phyloP scores from a whole-genome alignment of 805 yeast genomes.

The Wickerhamiella qilinensis region DNA sequence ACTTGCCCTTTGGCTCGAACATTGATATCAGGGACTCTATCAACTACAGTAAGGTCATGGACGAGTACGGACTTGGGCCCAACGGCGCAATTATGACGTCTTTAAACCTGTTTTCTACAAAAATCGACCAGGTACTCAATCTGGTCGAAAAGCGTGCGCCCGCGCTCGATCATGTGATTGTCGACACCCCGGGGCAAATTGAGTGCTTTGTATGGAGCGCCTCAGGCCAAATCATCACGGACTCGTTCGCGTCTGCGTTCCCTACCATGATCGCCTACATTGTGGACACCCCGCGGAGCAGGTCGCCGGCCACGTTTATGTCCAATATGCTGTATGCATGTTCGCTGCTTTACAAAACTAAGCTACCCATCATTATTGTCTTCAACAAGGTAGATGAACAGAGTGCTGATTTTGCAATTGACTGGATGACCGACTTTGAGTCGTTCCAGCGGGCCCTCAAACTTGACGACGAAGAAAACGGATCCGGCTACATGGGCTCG shows the following conservation, averaged over 20 bases:
- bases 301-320: constrained; percentile 92
- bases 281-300: constrained; percentile 89
- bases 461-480: constrained; percentile 44
- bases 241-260: constrained; percentile 86
- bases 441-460: constrained; percentile 66
- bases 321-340: constrained; percentile 98
- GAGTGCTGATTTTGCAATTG: constrained; percentile 73
- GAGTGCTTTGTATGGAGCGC: constrained; percentile 99
- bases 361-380: constrained; percentile 90
- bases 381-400: constrained; percentile 88
- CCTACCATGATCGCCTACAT: constrained; percentile 94
- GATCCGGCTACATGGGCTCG: constrained; percentile 87
- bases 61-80: constrained; percentile 83
- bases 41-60: constrained; percentile 92
- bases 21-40: constrained; percentile 94
- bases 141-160: constrained; percentile 62
- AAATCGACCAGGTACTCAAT: constrained; percentile 85
- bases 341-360: constrained; percentile 87
- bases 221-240: constrained; percentile 90
- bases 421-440: constrained; percentile 97
- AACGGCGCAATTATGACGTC: constrained; percentile 98
- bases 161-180: constrained; percentile 49
- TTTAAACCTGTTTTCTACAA: constrained; percentile 78
- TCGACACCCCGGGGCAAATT: constrained; percentile 98
- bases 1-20: constrained; percentile 85